Conservation (phyloP, 163 green algal species). For the Coccomyxa subellipsoidea region DNA sequence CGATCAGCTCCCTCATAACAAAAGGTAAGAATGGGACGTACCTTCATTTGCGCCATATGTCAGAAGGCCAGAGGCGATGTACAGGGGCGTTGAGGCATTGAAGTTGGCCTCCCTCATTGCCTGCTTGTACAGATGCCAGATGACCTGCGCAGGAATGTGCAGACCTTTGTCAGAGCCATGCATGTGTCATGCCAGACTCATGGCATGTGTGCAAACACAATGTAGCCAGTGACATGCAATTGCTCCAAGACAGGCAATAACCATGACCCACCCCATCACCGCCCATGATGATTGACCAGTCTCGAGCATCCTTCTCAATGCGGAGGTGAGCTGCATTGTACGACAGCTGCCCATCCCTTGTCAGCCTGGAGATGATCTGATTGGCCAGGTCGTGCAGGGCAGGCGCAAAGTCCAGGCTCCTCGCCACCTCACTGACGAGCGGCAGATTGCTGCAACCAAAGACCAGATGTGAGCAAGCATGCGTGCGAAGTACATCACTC, state of each 20-base stretch:
- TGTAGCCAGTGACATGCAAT: too few species aligned
- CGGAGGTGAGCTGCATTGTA: constrained; percentile 57
- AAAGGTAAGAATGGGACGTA: not conserved
- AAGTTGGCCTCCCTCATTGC: constrained; percentile 51
- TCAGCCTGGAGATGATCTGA: constrained; percentile 44
- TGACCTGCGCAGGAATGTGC: constrained; percentile 43
- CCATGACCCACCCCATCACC: constrained; percentile 30
- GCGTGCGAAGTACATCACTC: not conserved
- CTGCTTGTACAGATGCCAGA: constrained; percentile 55
- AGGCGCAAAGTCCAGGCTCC: constrained; percentile 49
- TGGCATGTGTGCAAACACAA: too few species aligned
- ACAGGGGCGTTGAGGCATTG: constrained; percentile 43
- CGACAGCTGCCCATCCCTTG: constrained; percentile 8
- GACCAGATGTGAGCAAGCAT: not conserved
- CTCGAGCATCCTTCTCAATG: constrained; percentile 69
- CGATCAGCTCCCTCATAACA: too few species aligned
- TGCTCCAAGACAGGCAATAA: too few species aligned
- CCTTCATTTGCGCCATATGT: constrained; percentile 53
- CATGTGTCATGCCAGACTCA: too few species aligned
- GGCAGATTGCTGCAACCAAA: constrained; percentile 36
- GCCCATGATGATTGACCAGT: constrained; percentile 71
- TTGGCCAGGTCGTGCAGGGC: constrained; percentile 45
- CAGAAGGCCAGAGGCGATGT: constrained; percentile 66
- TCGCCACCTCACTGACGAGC: constrained; percentile 47
- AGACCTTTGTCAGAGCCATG: too few species aligned